phyloP scores from a whole-genome alignment of 129 eudicot species.

The Logfia minima region DNA sequence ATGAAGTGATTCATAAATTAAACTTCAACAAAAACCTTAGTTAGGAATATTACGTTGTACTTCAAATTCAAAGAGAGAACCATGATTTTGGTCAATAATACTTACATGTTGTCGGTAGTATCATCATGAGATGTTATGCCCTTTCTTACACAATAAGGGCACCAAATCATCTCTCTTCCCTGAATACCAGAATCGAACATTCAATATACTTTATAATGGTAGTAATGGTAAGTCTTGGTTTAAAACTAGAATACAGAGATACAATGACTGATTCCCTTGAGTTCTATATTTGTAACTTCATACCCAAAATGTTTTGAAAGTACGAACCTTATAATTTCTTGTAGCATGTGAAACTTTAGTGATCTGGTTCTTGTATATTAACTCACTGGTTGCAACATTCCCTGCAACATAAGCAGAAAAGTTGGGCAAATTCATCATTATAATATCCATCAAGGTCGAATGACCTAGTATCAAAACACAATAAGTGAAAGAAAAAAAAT shows the following conservation, averaged over 20 bases:
- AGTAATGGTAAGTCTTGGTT: background rate
- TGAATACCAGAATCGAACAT: background rate
- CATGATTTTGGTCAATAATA: slow-evolving; percentile 24
- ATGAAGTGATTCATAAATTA: background rate
- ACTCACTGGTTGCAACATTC: slow-evolving; percentile 16
- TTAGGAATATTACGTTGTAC: background rate
- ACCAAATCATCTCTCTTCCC: slow-evolving; percentile 30
- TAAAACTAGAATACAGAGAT: background rate
- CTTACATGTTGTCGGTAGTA: slow-evolving; percentile 32
- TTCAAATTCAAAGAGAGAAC: background rate
- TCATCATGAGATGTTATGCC: slow-evolving; percentile 17
- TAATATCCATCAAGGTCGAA: background rate
- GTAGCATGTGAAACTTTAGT: slow-evolving; percentile 19
- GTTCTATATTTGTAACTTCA: background rate
- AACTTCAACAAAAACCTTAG: background rate
- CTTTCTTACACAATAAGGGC: slow-evolving; percentile 26
- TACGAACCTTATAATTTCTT: slow-evolving; percentile 23
- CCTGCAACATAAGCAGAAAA: slow-evolving; percentile 19
- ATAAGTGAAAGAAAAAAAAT: background rate
- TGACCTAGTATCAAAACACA: background rate
- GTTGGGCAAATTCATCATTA: background rate
- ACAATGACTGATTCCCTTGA: background rate
- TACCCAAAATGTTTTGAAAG: background rate
- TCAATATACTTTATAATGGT: background rate
- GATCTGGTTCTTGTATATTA: slow-evolving; percentile 4